Evolutionary conservation across 345 rosid genomes (phyloP).

Genomic region (Dimocarpus longan): DNA sequence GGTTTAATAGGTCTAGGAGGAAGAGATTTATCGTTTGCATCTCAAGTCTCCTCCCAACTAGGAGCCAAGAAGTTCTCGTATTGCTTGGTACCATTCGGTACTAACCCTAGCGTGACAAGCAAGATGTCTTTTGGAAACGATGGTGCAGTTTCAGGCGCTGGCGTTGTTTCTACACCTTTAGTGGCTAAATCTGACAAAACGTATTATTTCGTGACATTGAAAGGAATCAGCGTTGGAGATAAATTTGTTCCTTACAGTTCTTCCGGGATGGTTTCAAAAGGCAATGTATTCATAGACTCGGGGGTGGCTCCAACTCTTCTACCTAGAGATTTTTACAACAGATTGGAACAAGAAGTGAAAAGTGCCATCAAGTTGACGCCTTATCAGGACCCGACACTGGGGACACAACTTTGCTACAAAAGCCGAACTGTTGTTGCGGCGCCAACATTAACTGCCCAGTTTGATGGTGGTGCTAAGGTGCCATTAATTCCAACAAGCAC

Average conservation of each 20-base stretch:
- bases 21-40: slow-evolving; percentile 14
- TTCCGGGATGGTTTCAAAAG: not conserved
- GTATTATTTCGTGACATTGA: slow-evolving; percentile 6
- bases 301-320: slow-evolving; percentile 31
- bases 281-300: slow-evolving; percentile 28
- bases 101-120: slow-evolving; percentile 11
- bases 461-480: slow-evolving; percentile 31
- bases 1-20: slow-evolving; percentile 41
- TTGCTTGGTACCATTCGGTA: slow-evolving; percentile 8
- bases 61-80: slow-evolving; percentile 12
- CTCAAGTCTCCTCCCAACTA: slow-evolving; percentile 25
- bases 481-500: slow-evolving; percentile 18
- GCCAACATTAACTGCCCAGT: slow-evolving; percentile 29
- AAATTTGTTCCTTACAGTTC: slow-evolving; percentile 2
- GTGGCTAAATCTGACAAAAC: slow-evolving; percentile 1
- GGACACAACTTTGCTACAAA: slow-evolving; percentile 29
- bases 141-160: slow-evolving; percentile 1
- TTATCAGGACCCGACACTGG: slow-evolving; percentile 15
- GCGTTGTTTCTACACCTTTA: slow-evolving; percentile 9
- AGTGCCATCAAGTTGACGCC: slow-evolving; percentile 1
- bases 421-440: not conserved
- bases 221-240: slow-evolving; percentile 29
- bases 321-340: slow-evolving; percentile 26
- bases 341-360: slow-evolving; percentile 18
- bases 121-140: slow-evolving; percentile 7